Base-by-base conservation (phyloP, 768 basidiomycete species). In the Boletus insuetus region DNA sequence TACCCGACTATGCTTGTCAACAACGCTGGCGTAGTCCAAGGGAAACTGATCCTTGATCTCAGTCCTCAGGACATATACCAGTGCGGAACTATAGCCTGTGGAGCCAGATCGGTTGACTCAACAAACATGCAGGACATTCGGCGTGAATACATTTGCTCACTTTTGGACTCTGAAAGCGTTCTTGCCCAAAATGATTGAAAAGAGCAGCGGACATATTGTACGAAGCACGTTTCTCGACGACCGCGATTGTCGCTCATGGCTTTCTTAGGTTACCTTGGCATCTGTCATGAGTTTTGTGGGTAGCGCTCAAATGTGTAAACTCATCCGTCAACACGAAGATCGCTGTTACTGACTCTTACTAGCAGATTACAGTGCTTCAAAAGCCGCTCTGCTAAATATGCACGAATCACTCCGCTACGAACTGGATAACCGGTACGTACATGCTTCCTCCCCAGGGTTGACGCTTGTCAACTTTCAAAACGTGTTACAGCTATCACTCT, bases 141-240 rank as follows among this genome's bases (percentile, higher is more conserved):
- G 84, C 14, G 87, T 93, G 49, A 99, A 99, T 67, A 85, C 86
- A 5, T 71, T 97, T 0, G 81, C 90, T 17, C 91, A 97, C 68
- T 98, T 91, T 70, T 97, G 91, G 89, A 89, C 84, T 4, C 70
- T 97, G 56, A 94, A 96, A 64, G 89, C 91, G 1, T 98, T 99
- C 79, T 77, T 99, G 24, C 97, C 97, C 8, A 79, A 79, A 29
- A 87, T 99, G 84, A 77, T 98, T 49, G 82, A 81, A 65, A 74
- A 74, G 37, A 89, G 89, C 47, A 72, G 73, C 3, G 97, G 97
- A 0, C 97, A 99, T 66, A 84, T 99, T 56, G 91, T 91, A 69
- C 45, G 85, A 74, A 19, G n/a, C 52, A 44, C 10, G 38, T 35
- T 22, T 34, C 29, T 10, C 39, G 31, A 31, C 11, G 42, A 31